These are phyloP conservation scores for Tuctoria greenei DNA, from an alignment of 176 grass and related monocot species.

Conservation along the genomic window DNA sequence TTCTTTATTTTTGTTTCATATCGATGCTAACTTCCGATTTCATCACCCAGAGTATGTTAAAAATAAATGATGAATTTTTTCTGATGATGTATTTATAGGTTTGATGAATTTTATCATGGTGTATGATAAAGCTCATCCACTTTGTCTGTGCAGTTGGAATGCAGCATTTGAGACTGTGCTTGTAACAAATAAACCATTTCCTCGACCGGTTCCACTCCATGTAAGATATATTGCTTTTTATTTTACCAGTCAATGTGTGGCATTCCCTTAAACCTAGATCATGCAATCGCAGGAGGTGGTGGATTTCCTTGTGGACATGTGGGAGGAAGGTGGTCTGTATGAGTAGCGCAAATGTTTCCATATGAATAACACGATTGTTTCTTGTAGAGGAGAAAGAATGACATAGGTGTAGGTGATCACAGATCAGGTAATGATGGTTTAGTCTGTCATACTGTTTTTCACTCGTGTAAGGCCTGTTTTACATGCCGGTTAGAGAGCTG, in stretches of 20 bases:
- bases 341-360: constrained; percentile 25
- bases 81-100: no score
- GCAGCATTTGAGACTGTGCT: constrained; percentile 54
- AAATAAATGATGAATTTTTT: constrained; percentile 5
- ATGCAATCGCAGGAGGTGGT: constrained; percentile 54
- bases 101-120: no score
- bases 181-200: constrained; percentile 53
- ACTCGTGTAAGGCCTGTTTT: constrained; percentile 32
- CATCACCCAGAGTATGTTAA: background rate
- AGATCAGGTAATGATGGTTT: constrained; percentile 22
- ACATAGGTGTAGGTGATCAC: constrained; percentile 57
- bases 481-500: constrained; percentile 10
- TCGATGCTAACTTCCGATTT: background rate
- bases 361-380: background rate
- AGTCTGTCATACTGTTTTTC: constrained; percentile 49
- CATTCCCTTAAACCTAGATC: constrained; percentile 7
- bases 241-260: background rate
- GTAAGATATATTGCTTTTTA: constrained; percentile 35
- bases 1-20: constrained; percentile 17
- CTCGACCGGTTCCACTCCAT: constrained; percentile 48
- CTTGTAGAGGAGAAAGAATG: constrained; percentile 16
- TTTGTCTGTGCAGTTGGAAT: constrained; percentile 50
- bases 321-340: constrained; percentile 58
- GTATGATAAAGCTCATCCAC: constrained; percentile 17
- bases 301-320: constrained; percentile 60